Base-by-base conservation (phyloP, 192 early-diverging fungal species). In the Paraglomus brasilianum region DNA sequence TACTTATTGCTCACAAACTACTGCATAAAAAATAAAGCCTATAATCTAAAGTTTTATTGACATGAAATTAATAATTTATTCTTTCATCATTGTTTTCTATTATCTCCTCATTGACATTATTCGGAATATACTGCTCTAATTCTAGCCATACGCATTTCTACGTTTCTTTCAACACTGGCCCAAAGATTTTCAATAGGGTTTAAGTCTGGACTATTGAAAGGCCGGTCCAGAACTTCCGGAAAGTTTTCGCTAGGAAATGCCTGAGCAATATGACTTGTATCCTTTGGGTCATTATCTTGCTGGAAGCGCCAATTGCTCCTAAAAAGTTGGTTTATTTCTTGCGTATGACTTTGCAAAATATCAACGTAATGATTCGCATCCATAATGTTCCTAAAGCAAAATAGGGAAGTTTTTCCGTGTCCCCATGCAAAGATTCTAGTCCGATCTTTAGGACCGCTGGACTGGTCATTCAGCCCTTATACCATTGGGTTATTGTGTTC, bases 211-310 rank as follows among this genome's bases (percentile, higher is more conserved):
- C 58, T 60, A 48, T 64, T 64, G 2, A 22, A 64, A 30, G 19
- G 46, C 46, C 46, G 49, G 41, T 64, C 62, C 15, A 64, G 5
- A 24, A 64, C 21, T 48, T 24, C 46, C 5, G 46, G 46, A 61
- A 64, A 4, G 38, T 64, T 64, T 43, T 60, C 41, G 1, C 21
- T 0, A 43, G 45, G 58, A 13, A 60, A 60, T 24, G 38, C 58
- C 21, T 46, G 46, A 11, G 62, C 45, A 64, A 22, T 13, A 64
- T 8, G 45, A 48, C 62, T 64, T 4, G 6, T 46, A 64, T 64
- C 45, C 62, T 64, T 64, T 4, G 46, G 62, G 13, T 64, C 39
- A 8, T 64, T 64, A 39, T 64, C 46, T 48, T 64, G 45, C 19
- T 64, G 46, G 38, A 39, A 36, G 13, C 46, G 9, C 44, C 5